Conservation (phyloP, 1,139 yeast species). For the Candida dubliniensis region DNA sequence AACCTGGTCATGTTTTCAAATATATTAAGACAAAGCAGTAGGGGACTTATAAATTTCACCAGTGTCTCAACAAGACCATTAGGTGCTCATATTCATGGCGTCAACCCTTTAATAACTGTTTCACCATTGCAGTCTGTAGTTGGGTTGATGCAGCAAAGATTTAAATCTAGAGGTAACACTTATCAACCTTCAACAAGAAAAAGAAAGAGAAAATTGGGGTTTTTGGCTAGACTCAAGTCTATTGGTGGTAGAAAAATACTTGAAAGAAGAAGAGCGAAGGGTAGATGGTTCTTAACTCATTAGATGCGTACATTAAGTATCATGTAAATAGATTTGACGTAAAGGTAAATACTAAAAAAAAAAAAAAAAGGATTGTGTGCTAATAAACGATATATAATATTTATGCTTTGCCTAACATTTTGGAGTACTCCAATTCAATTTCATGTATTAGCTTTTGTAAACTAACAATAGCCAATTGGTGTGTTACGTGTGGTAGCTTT, state of each 20-base stretch:
- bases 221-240: slow-evolving; percentile 82
- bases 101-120: slow-evolving; percentile 3
- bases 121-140: slow-evolving; percentile 27
- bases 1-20: slow-evolving; percentile 12
- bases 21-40: slow-evolving; percentile 11
- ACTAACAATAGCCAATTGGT: slow-evolving; percentile 71
- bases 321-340: slow-evolving; percentile 11
- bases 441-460: slow-evolving; percentile 73
- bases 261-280: slow-evolving; percentile 79
- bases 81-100: neutral
- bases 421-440: slow-evolving; percentile 52
- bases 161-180: slow-evolving; percentile 90
- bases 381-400: neutral
- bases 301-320: slow-evolving; percentile 20
- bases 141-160: slow-evolving; percentile 58
- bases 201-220: slow-evolving; percentile 88
- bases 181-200: slow-evolving; percentile 91
- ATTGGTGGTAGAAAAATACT: slow-evolving; percentile 78
- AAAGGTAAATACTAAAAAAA: neutral
- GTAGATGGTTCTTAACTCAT: slow-evolving; percentile 91
- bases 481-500: slow-evolving; percentile 82
- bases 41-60: slow-evolving; percentile 6
- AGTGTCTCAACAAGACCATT: slow-evolving; percentile 7
- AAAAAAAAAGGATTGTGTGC: no score
- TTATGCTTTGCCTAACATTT: slow-evolving; percentile 43